phyloP scores from a whole-genome alignment of 768 basidiomycete species.

The Tubosaeta brunneosetosa region DNA sequence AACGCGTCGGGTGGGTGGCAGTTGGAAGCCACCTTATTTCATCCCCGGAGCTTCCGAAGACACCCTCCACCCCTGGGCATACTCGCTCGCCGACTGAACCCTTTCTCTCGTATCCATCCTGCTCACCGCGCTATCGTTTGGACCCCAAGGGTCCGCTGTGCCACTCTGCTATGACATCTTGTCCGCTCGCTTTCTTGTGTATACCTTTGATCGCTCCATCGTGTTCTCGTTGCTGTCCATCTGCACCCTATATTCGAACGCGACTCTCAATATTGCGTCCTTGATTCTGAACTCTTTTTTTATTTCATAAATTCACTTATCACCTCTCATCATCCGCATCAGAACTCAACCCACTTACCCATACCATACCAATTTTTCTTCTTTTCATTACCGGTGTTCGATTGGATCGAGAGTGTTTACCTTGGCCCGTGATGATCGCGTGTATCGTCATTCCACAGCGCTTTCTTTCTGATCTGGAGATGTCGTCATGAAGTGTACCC shows the following conservation, averaged over 20 bases:
- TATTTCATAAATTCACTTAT: slow-evolving; percentile 11
- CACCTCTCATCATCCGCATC: background rate
- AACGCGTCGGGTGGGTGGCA: slow-evolving; percentile 51
- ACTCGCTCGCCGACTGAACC: slow-evolving; percentile 9
- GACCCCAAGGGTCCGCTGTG: slow-evolving; percentile 4
- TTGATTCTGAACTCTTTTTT: slow-evolving; percentile 16
- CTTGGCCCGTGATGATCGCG: background rate
- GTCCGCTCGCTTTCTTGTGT: slow-evolving; percentile 22
- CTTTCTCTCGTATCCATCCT: slow-evolving; percentile 6
- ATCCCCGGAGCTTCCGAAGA: slow-evolving; percentile 28
- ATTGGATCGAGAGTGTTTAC: background rate
- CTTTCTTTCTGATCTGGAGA: background rate
- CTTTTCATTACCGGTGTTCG: background rate
- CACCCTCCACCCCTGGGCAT: slow-evolving; percentile 26
- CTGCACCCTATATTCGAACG: background rate
- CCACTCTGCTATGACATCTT: slow-evolving; percentile 8
- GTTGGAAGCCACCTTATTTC: slow-evolving; percentile 36
- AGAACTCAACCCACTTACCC: slow-evolving; percentile 1
- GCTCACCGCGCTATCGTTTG: slow-evolving; percentile 1
- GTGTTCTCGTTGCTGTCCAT: background rate
- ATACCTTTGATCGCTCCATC: slow-evolving; percentile 12
- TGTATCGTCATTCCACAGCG: no score
- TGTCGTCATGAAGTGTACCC: background rate
- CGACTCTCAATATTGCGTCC: slow-evolving; percentile 1
- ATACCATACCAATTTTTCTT: slow-evolving; percentile 2